phyloP scores from a whole-genome alignment of 2,329 filamentous ascomycete genomes.

The Pestalotiopsis sp. region DNA sequence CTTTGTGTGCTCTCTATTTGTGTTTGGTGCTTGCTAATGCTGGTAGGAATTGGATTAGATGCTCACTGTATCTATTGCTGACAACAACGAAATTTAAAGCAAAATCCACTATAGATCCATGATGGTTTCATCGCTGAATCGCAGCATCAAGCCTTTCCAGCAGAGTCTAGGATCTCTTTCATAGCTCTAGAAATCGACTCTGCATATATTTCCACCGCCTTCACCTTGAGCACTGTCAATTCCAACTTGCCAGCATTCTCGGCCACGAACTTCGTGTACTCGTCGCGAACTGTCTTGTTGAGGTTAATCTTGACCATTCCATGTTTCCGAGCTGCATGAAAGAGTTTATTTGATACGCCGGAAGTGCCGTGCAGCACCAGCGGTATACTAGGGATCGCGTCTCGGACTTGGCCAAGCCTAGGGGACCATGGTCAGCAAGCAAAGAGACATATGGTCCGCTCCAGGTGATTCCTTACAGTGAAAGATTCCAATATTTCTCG shows the following conservation, averaged over 20 bases:
- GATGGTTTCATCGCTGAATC: neutral
- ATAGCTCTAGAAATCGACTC: slow-evolving; percentile 3
- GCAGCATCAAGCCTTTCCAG: slow-evolving; percentile 1
- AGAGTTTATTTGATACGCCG: slow-evolving; percentile 22
- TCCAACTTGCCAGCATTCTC: slow-evolving; percentile 14
- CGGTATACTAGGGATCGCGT: neutral
- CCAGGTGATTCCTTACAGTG: slow-evolving; percentile 24
- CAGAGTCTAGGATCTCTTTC: slow-evolving; percentile 4
- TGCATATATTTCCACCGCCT: neutral
- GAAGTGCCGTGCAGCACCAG: slow-evolving; percentile 24
- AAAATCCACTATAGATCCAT: neutral
- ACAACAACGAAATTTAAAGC: too few relatives aligned
- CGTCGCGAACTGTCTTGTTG: slow-evolving; percentile 27
- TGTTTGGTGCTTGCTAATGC: too few relatives aligned
- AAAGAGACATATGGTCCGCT: neutral
- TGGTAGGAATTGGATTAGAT: too few relatives aligned
- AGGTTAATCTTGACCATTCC: slow-evolving; percentile 27
- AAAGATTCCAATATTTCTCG: slow-evolving; percentile 37
- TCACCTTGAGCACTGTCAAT: slow-evolving; percentile 14
- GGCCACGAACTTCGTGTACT: slow-evolving; percentile 23
- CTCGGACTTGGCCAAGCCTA: neutral
- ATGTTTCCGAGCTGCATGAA: slow-evolving; percentile 17
- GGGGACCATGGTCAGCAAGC: neutral
- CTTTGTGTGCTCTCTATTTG: too few relatives aligned
- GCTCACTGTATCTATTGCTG: too few relatives aligned